Base-by-base conservation (phyloP, 106 monocot species). In the Chionographis japonica region DNA sequence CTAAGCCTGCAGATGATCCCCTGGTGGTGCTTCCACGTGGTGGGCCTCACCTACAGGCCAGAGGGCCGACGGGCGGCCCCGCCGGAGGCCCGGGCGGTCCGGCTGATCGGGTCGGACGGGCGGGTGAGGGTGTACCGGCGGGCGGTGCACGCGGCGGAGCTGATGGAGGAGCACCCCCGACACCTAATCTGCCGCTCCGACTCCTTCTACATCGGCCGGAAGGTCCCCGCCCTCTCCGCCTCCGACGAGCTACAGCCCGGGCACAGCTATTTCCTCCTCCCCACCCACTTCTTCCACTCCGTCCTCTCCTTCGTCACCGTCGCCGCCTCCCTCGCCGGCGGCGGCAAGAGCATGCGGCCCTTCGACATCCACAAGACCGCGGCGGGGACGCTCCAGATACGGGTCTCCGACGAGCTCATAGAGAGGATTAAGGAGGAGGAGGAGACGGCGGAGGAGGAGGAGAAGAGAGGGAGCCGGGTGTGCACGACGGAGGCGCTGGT, bases 101-200 rank as follows among this genome's bases (percentile, higher is more conserved):
- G 72, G 41, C 51, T 94, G 35, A 73, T 86, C 2, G 67, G 70
- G 15, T 40, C 79, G n/a, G 94, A 94, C 70, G 86, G 94, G 8
- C 58, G 50, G 27, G 82, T 90, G 60, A 60, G 63, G 37, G 4
- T 73, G 9, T 94, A 81, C 87, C 11, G 63, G n/a, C 54, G 58
- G 11, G 66, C 87, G 40, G 65, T 94, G n/a, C 57, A 52, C 4
- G 90, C 80, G 3, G 66, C 74, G 55, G 82, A 87, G 77, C 70
- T 90, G 61, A 82, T 80, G 86, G 17, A 6, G 10, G 75, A 82
- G 54, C 68, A 80, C 70, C 86, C 87, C 0, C 50, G 67, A 56
- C 84, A 94, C 75, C 75, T 85, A 18, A 42, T 94, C 49, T 94
- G 94, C 80, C 84, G 73, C 63, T 82, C 94, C 35, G 94, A 94